These are phyloP conservation scores for Barnettozyma salicaria DNA, from an alignment of 805 yeast genomes.

Conservation along the genomic window DNA sequence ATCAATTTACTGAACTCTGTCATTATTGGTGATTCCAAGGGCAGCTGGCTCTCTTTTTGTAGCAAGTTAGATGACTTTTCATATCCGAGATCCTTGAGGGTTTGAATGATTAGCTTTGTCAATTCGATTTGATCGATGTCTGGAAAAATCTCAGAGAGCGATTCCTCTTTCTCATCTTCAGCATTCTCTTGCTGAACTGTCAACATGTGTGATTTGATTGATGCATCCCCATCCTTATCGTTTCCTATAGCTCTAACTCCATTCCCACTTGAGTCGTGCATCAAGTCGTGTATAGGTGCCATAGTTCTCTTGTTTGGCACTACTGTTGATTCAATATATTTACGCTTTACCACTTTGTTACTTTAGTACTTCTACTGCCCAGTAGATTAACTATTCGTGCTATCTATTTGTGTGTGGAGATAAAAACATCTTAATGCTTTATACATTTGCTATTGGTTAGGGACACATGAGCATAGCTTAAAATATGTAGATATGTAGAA, in stretches of 20 bases:
- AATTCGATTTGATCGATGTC: constrained; percentile 31
- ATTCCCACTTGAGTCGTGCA: constrained; percentile 2
- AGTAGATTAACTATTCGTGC: too few relatives aligned
- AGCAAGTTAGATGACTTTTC: constrained; percentile 32
- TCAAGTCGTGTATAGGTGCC: constrained; percentile 18
- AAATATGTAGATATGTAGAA: too few relatives aligned
- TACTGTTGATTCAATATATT: too few relatives aligned
- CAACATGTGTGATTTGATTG: too few relatives aligned
- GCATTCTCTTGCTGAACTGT: neutral
- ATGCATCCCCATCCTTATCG: neutral
- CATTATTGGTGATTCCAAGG: constrained; percentile 38
- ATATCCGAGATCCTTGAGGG: constrained; percentile 46
- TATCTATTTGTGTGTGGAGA: too few relatives aligned
- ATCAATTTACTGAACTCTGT: constrained; percentile 35
- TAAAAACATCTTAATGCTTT: too few relatives aligned
- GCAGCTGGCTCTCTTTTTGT: constrained; percentile 36
- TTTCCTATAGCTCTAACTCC: neutral
- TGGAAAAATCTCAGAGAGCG: constrained; percentile 14
- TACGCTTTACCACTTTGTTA: too few relatives aligned
- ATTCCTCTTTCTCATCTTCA: constrained; percentile 4
- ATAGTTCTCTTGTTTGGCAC: too few relatives aligned
- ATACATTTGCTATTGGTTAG: too few relatives aligned
- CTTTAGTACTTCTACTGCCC: too few relatives aligned
- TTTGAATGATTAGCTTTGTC: constrained; percentile 44
- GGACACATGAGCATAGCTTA: too few relatives aligned